Percentiles rank a stretch among this genome's conserved stretches.
phyloP scores from a whole-genome alignment of 192 early-diverging fungal species.

The Ramicandelaber brevisporus region DNA sequence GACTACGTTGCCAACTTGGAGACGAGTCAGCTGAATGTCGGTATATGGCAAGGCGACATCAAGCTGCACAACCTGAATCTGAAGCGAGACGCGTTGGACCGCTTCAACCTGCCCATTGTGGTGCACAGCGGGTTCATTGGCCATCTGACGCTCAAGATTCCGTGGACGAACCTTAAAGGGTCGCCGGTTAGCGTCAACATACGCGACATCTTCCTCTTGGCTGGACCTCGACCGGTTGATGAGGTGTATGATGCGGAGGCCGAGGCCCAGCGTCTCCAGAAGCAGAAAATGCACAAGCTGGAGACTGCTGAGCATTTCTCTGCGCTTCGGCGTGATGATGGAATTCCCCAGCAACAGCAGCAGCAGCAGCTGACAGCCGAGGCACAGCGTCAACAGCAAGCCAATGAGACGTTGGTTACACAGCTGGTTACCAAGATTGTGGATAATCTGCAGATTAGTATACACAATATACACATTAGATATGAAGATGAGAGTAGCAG shows the following conservation, averaged over 20 bases:
- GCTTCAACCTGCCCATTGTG: constrained; percentile 83
- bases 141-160: constrained; percentile 74
- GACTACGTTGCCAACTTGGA: constrained; percentile 90
- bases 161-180: constrained; percentile 90
- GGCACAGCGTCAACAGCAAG: constrained; percentile 34
- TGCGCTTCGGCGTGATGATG: constrained; percentile 8
- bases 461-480: constrained; percentile 84
- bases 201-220: constrained; percentile 70
- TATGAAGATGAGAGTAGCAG: constrained; percentile 75
- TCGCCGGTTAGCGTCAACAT: constrained; percentile 75
- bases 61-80: constrained; percentile 73
- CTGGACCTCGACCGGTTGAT: constrained; percentile 47
- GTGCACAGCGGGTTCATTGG: constrained; percentile 86
- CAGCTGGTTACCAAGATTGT: constrained; percentile 82
- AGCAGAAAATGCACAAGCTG: constrained; percentile 59
- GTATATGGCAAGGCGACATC: constrained; percentile 94
- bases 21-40: constrained; percentile 80
- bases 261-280: constrained; percentile 46
- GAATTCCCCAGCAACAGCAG: constrained; percentile 8
- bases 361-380: constrained; percentile 5
- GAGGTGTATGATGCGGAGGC: constrained; percentile 65
- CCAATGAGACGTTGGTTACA: constrained; percentile 67
- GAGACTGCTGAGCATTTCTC: constrained; percentile 42
- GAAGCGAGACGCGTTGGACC: constrained; percentile 72
- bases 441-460: constrained; percentile 86